A percentile compares a stretch with the other conserved stretches of the same genome.
These are phyloP conservation scores for Aspergillus bombycis DNA, from an alignment of 2,329 filamentous ascomycete species.

Conservation along the genomic window DNA sequence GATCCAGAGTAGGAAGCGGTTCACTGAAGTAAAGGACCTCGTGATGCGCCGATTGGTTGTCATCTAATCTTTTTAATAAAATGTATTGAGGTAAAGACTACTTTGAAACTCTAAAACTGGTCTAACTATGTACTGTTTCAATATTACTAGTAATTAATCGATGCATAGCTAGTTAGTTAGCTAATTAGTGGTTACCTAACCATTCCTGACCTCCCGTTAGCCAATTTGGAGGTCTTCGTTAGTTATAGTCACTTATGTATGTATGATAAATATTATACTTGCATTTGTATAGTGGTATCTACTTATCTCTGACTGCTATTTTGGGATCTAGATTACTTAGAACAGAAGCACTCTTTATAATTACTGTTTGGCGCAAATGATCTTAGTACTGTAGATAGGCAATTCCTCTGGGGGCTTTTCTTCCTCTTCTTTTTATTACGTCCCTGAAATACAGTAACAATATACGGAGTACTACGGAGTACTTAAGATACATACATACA, in stretches of 20 bases:
- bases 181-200: no score
- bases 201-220: no score
- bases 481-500: no score
- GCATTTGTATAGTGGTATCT: neutral
- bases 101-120: neutral
- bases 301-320: neutral
- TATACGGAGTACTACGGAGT: neutral
- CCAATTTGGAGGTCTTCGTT: no score
- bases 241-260: neutral
- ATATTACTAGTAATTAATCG: no score
- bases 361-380: neutral
- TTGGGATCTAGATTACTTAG: neutral
- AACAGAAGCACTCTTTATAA: neutral
- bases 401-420: neutral
- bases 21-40: slow-evolving; percentile 6
- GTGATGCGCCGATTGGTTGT: slow-evolving; percentile 26
- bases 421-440: neutral
- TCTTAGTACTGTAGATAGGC: neutral
- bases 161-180: no score
- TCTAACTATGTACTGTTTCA: neutral
- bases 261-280: neutral
- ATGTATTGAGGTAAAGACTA: neutral
- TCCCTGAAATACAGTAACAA: neutral
- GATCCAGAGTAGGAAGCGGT: no score
- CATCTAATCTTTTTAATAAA: neutral